Base-by-base conservation (phyloP, 495 filamentous ascomycete genomes). In the Neurospora sp. region DNA sequence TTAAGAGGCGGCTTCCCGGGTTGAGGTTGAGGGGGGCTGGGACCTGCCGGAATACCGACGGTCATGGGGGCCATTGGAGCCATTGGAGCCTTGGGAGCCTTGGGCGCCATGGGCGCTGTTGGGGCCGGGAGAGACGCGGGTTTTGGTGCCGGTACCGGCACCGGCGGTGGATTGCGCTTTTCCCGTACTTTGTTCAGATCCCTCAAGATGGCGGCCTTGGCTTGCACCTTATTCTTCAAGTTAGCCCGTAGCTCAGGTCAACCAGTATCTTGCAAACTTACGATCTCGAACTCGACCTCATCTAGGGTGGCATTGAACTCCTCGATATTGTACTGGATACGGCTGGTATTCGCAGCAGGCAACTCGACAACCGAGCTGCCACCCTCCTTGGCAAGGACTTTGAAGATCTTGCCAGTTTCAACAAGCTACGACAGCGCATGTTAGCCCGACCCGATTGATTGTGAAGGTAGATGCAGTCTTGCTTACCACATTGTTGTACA, bases 211-310 rank as follows among this genome's bases (percentile, higher is more conserved):
- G 84, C 80, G 6, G 84, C 77, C 74, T 85, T 87, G 18, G 84
- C 79, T 40, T 74, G 71, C 16, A 80, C 78, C 85, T 86, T 69
- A 14, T 66, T 31, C 53, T 37, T 16, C 27, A 66, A 66, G 27
- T 66, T 66, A 66, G 53, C 14, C 53, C 5, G 53, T 35, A 14
- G 27, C 14, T 66, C 53, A 6, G 53, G 12, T 9, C 53, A 66
- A 37, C 31, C 27, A 27, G 0, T 18, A 27, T 12, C 10, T 35
- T 27, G 3, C 53, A 53, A 22, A 75, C 85, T 75, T 79, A 89
- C 87, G 69, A 89, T 85, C 41, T 88, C 86, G 39, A 48, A 74
- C 73, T 88, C 86, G 3, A 89, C 42, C 5, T 88, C 84, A 71
- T 87, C 85, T n/a, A 88, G 73, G 20, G 83, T 82, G 66, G 75